phyloP scores from a whole-genome alignment of 176 grass and related monocot genomes.

The Canna indica region DNA sequence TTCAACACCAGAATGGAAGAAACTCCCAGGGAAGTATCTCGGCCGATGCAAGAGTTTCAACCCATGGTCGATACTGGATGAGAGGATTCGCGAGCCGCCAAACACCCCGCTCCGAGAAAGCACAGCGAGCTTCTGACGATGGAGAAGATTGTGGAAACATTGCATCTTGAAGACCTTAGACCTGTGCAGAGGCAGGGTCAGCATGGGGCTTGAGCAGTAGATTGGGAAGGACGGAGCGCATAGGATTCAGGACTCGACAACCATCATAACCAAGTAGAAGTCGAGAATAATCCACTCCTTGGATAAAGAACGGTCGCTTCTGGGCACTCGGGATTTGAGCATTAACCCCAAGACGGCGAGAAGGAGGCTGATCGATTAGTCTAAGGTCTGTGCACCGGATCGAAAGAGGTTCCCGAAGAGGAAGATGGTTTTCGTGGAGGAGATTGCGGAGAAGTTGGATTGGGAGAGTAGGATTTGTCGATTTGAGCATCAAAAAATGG shows the following conservation, averaged over 20 bases:
- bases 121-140: neutral
- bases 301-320: no score
- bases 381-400: no score
- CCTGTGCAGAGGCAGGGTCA: no score
- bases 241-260: no score
- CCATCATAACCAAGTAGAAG: no score
- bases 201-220: no score
- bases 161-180: constrained; percentile 11
- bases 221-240: no score
- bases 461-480: neutral
- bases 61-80: neutral
- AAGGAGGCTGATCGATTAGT: no score
- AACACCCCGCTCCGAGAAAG: neutral
- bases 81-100: neutral
- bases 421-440: neutral
- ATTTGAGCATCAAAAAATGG: neutral
- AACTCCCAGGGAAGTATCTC: neutral
- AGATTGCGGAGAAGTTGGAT: neutral
- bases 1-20: neutral
- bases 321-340: no score
- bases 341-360: no score
- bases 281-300: no score
- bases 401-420: neutral
- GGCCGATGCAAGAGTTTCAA: neutral
- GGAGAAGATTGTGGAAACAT: constrained; percentile 3